These are phyloP conservation scores for Cyberlindnera mrakii DNA, from an alignment of 805 yeast species.

Conservation along the genomic window DNA sequence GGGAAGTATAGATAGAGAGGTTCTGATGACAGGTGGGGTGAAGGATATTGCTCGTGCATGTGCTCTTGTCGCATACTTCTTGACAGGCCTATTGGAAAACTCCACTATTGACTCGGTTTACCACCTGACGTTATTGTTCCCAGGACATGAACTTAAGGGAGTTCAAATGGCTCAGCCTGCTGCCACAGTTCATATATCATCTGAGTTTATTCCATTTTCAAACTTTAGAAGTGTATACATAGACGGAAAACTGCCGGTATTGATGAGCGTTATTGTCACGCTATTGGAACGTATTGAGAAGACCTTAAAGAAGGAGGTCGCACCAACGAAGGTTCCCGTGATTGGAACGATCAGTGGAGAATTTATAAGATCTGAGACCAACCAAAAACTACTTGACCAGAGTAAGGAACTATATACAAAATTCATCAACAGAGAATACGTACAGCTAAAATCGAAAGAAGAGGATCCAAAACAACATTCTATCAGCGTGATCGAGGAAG, in stretches of 20 bases:
- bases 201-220: slow-evolving; percentile 13
- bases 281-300: not conserved
- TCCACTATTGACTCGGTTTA: not conserved
- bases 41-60: slow-evolving; percentile 1
- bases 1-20: slow-evolving; percentile 11
- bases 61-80: not conserved
- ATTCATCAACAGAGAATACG: slow-evolving; percentile 5
- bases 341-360: slow-evolving; percentile 1
- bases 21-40: slow-evolving; percentile 7
- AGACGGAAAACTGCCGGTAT: not conserved
- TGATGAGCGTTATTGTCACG: not conserved
- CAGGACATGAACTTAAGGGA: not conserved
- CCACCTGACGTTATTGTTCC: not conserved
- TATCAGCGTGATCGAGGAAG: slow-evolving; percentile 5
- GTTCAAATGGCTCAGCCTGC: not conserved
- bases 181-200: slow-evolving; percentile 8
- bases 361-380: slow-evolving; percentile 5
- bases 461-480: slow-evolving; percentile 6
- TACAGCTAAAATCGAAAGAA: not conserved
- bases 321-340: slow-evolving; percentile 8
- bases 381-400: slow-evolving; percentile 8
- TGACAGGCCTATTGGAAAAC: not conserved
- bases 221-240: slow-evolving; percentile 9
- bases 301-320: not conserved
- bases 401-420: slow-evolving; percentile 4